These are phyloP conservation scores for Penicillium dipodomyicola DNA, from an alignment of 495 filamentous ascomycete species.

Conservation along the genomic window DNA sequence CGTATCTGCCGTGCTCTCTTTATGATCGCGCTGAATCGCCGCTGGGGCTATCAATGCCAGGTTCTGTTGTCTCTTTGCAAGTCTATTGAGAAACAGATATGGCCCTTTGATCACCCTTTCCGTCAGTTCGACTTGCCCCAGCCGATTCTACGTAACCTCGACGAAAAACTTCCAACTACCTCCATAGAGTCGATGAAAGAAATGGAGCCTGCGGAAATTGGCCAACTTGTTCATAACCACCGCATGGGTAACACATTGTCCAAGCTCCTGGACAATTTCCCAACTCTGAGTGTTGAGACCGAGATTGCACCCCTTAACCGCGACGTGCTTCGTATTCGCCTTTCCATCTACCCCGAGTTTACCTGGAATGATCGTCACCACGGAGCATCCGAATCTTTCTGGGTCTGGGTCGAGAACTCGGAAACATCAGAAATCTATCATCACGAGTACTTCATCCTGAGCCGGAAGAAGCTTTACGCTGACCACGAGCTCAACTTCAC, in stretches of 20 bases:
- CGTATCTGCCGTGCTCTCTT: slow-evolving; percentile 94
- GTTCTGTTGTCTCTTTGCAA: slow-evolving; percentile 88
- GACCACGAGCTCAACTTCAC: slow-evolving; percentile 98
- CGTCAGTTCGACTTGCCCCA: slow-evolving; percentile 90
- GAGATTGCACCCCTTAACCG: slow-evolving; percentile 96
- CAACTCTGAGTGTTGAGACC: slow-evolving; percentile 81
- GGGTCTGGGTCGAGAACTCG: slow-evolving; percentile 98
- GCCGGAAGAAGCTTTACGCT: slow-evolving; percentile 81
- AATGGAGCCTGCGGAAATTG: slow-evolving; percentile 90
- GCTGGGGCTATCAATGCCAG: slow-evolving; percentile 92
- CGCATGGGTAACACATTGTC: slow-evolving; percentile 77
- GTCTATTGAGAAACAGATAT: slow-evolving; percentile 92
- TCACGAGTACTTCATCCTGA: slow-evolving; percentile 94
- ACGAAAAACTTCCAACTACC: slow-evolving; percentile 65
- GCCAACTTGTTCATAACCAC: slow-evolving; percentile 85
- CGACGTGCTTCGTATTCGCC: slow-evolving; percentile 84
- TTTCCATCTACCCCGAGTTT: slow-evolving; percentile 86
- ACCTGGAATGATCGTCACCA: slow-evolving; percentile 95
- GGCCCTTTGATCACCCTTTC: slow-evolving; percentile 92
- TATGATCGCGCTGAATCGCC: slow-evolving; percentile 91
- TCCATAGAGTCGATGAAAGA: slow-evolving; percentile 82
- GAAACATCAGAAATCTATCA: slow-evolving; percentile 98
- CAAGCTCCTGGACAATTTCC: slow-evolving; percentile 85
- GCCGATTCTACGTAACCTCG: slow-evolving; percentile 77
- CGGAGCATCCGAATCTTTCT: slow-evolving; percentile 92